A percentile compares a stretch with the other conserved stretches of the same genome.
Evolutionary conservation across 805 yeast species (phyloP).

Genomic region (Teunomyces stri): DNA sequence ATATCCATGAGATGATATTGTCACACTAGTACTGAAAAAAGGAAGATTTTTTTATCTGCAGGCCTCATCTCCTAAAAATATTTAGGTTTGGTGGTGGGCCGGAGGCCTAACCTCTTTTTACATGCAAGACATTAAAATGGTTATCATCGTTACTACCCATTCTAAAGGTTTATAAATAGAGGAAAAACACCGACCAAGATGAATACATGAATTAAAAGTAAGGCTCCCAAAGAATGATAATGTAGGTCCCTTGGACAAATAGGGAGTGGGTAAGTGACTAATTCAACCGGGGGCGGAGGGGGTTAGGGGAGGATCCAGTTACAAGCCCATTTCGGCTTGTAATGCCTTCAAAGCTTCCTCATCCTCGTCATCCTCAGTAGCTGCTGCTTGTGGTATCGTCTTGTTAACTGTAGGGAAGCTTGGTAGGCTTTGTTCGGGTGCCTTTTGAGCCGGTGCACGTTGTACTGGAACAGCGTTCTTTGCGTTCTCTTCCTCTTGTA

Average conservation of each 20-base stretch:
- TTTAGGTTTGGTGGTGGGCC: background rate
- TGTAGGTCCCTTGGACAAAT: background rate
- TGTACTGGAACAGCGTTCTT: constrained; percentile 21
- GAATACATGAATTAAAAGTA: constrained; percentile 1
- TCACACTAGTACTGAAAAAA: background rate
- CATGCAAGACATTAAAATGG: background rate
- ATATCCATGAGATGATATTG: constrained; percentile 2
- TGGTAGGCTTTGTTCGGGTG: constrained; percentile 31
- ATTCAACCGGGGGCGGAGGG: background rate
- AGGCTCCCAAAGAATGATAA: background rate
- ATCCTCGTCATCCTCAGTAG: constrained; percentile 67
- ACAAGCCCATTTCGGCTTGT: constrained; percentile 86
- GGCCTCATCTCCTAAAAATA: background rate
- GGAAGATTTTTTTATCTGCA: background rate
- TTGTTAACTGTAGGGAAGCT: constrained; percentile 44
- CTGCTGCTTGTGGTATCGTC: constrained; percentile 40
- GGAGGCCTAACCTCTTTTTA: background rate
- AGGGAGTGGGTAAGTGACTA: background rate
- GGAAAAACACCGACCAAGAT: constrained; percentile 2
- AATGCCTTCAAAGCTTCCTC: constrained; percentile 76
- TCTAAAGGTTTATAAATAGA: constrained; percentile 3
- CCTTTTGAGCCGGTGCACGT: constrained; percentile 12
- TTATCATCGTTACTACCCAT: constrained; percentile 1
- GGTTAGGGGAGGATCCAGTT: constrained; percentile 9
- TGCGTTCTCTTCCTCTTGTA: constrained; percentile 80